These are phyloP conservation scores for Alternaria ethzedia DNA, from an alignment of 2,329 filamentous ascomycete genomes.

Conservation along the genomic window DNA sequence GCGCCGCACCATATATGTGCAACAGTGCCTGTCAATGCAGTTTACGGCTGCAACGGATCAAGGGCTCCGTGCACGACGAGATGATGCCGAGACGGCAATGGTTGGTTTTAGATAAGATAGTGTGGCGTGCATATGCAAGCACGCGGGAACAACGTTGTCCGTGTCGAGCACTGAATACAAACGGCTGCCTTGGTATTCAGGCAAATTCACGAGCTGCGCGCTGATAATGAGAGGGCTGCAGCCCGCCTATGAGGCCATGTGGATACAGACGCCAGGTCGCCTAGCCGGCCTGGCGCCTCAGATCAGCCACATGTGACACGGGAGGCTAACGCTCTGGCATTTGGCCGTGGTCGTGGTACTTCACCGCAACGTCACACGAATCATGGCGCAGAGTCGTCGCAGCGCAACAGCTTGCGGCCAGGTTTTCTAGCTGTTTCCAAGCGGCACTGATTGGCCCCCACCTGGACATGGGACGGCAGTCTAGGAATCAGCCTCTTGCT, in stretches of 20 bases:
- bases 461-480: conserved; percentile 11
- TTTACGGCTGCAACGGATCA: conserved; percentile 13
- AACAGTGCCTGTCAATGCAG: conserved; percentile 27
- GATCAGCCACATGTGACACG: not conserved
- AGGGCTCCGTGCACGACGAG: conserved; percentile 22
- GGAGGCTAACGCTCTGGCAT: not conserved
- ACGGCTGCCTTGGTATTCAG: conserved; percentile 25
- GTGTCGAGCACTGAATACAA: conserved; percentile 10
- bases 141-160: conserved; percentile 5
- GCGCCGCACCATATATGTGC: conserved; percentile 25
- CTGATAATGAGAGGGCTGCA: conserved; percentile 4
- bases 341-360: not conserved
- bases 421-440: conserved; percentile 45
- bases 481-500: conserved; percentile 17
- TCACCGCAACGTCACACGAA: conserved; percentile 30
- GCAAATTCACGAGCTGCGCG: conserved; percentile 20
- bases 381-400: conserved; percentile 23
- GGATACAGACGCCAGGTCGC: not conserved
- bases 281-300: not conserved
- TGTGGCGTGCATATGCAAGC: conserved; percentile 15
- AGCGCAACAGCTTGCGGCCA: conserved; percentile 20
- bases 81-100: not conserved
- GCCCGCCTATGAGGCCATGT: not conserved
- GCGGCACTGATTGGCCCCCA: conserved; percentile 37
- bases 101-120: conserved; percentile 9